Evolutionary conservation across 306 rosid species (phyloP), one percentile per base, ranked within the genome.

Genomic region (Myrica gale): DNA sequence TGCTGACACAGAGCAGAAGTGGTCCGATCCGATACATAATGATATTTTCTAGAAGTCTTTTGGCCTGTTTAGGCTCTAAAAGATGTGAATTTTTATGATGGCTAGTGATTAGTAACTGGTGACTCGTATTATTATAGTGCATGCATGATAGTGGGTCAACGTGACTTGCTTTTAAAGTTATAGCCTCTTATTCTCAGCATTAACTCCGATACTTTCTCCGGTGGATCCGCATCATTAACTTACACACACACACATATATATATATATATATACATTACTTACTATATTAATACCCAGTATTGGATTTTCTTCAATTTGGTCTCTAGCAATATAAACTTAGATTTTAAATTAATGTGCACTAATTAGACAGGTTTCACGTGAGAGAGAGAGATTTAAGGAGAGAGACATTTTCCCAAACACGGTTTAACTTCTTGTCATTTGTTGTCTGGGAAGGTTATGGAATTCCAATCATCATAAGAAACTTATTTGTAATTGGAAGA

Each of bases 181-280:
- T 32, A 32, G 41, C 68, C 7, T 32, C 9, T 37, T 5, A 2
- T 37, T 79, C 69, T 60, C 19, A 78, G 75, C 87, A 54, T 76
- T 77, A 73, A 69, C 20, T 52, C 68, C 58, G 63, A 76, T 76
- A 63, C 74, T 79, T 71, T 69, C 37, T 32, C 37, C 37, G 3
- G 37, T 32, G 37, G 37, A 32, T 32, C 37, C 37, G 37, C 3
- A 32, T 32, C 37, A 32, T 32, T 32, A 32, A 32, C 37, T 0
- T 26, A 26, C 1, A 26, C 1, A 26, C 1, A 26, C 1, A 26
- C 1, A 26, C 1, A 32, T 32, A 32, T 26, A 26, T 26, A 26
- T 32, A 32, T 32, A 32, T 32, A 32, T 32, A 32, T 32, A 32
- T 32, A 32, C 2, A 32, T 32, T 26, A 1, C 32, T 26, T 23